Conservation (phyloP, 768 basidiomycete species). For the Lactifluus hygrophoroides region DNA sequence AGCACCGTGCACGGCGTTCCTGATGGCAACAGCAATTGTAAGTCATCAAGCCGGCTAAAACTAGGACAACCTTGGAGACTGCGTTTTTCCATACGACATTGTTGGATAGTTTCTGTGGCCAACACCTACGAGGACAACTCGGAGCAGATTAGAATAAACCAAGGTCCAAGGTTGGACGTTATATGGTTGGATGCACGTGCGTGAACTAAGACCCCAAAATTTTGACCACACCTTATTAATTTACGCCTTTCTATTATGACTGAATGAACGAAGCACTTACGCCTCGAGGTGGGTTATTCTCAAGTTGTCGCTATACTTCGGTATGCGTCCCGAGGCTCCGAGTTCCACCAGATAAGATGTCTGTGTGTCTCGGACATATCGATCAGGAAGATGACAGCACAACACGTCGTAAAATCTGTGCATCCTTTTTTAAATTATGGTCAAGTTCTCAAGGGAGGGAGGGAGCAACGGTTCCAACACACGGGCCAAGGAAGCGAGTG, state of each 20-base stretch:
- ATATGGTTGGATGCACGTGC: background rate
- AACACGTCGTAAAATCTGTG: background rate
- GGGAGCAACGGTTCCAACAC: background rate
- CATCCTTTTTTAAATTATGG: background rate
- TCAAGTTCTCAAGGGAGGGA: background rate
- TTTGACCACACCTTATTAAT: background rate
- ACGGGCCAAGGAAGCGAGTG: background rate
- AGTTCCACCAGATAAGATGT: background rate
- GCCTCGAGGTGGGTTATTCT: background rate
- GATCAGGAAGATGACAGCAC: background rate
- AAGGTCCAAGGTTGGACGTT: background rate
- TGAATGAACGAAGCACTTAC: background rate
- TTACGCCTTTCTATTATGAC: background rate
- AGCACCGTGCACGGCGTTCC: background rate
- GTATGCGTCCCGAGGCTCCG: background rate
- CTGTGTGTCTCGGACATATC: no score
- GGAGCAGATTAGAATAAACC: no score
- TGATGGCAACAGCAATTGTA: background rate
- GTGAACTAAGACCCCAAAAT: background rate
- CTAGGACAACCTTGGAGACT: background rate
- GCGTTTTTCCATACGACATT: background rate
- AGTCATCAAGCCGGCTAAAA: background rate
- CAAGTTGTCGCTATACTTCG: background rate
- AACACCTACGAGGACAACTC: background rate
- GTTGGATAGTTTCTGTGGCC: background rate